These are phyloP conservation scores for Limtongozyma cylindracea DNA, from an alignment of 805 yeast genomes.

Conservation along the genomic window DNA sequence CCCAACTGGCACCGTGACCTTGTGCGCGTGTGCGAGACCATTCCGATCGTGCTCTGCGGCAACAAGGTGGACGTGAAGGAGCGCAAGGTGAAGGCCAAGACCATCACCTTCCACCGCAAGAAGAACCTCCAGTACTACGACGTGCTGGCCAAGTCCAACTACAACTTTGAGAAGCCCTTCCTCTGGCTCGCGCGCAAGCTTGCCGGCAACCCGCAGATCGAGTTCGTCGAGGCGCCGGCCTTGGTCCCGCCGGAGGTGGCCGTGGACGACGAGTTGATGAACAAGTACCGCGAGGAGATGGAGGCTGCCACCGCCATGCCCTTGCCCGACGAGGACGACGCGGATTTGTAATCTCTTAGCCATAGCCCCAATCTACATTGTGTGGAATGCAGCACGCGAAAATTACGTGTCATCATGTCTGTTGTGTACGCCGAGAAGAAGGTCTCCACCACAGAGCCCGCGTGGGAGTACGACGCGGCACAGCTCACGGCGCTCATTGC, in stretches of 20 bases:
- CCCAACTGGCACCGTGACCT: constrained; percentile 99
- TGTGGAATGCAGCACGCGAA: too few relatives aligned
- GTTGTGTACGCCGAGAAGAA: not conserved
- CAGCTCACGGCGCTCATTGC: constrained; percentile 12
- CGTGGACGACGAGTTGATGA: constrained; percentile 91
- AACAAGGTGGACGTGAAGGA: constrained; percentile 99
- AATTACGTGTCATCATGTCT: not conserved
- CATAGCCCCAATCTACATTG: too few relatives aligned
- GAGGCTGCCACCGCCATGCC: constrained; percentile 99
- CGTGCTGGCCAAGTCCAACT: constrained; percentile 97
- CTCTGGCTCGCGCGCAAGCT: constrained; percentile 99
- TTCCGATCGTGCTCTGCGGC: constrained; percentile 97
- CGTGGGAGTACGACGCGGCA: not conserved
- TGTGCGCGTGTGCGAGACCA: constrained; percentile 98
- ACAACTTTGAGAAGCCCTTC: constrained; percentile 99
- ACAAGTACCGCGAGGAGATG: constrained; percentile 98
- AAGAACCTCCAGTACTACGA: constrained; percentile 98
- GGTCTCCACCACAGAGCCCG: not conserved
- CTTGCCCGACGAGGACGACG: constrained; percentile 99
- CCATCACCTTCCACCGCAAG: constrained; percentile 99
- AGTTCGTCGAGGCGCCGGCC: constrained; percentile 98
- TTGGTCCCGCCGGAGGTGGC: constrained; percentile 98
- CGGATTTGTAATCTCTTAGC: constrained; percentile 50
- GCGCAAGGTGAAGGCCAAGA: constrained; percentile 98
- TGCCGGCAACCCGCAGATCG: constrained; percentile 94